Base-by-base conservation (phyloP, 2,329 filamentous ascomycete genomes). In the Bimuria novae-zelandiae region DNA sequence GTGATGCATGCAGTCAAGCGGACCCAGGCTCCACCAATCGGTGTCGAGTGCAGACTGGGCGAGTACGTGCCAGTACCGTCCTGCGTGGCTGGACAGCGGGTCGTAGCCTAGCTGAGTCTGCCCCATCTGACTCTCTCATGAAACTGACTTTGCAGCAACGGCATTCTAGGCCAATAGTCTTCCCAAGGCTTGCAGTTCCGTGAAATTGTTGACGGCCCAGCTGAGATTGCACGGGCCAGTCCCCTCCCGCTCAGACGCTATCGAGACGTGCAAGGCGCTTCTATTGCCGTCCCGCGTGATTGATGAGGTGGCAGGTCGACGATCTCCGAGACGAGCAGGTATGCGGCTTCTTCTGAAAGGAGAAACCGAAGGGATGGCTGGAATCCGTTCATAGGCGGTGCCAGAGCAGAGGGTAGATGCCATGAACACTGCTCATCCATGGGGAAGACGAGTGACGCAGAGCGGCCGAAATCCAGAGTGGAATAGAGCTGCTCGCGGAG, bases 1-100 rank as follows among this genome's bases (percentile, higher is more conserved):
- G 32, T 56, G 17, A 61, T 61, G 21, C 45, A 59, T 55, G 51
- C 36, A 41, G 43, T 58, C 37, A 56, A 52, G 23, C 35, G 21
- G 48, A 54, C 42, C 35, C 8, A 53, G 35, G 53, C 39, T 51
- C 52, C 11, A 52, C 42, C 27, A 55, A 55, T 49, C 29, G 33
- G 36, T 41, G 16, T 21, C 14, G 19, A 45, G 32, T 42, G 39
- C 42, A 58, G 19, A 22, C 29, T 58, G n/a, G 51, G 49, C 37
- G 32, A 56, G 36, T 54, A 55, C 14, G 46, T 55, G 8, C 44
- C 16, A 23, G 29, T 33, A 54, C 33, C 29, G 23, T 44, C n/a
- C 39, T 37, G 23, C 44, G 35, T 49, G 25, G 29, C 47, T 53
- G 17, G 50, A 27, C 42, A 41, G 52, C 29, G 32, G 45, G 32